A percentile compares a stretch with the other conserved stretches of the same genome.
These are phyloP conservation scores for Fusarium buxicola DNA, from an alignment of 2,329 filamentous ascomycete species.

Conservation along the genomic window DNA sequence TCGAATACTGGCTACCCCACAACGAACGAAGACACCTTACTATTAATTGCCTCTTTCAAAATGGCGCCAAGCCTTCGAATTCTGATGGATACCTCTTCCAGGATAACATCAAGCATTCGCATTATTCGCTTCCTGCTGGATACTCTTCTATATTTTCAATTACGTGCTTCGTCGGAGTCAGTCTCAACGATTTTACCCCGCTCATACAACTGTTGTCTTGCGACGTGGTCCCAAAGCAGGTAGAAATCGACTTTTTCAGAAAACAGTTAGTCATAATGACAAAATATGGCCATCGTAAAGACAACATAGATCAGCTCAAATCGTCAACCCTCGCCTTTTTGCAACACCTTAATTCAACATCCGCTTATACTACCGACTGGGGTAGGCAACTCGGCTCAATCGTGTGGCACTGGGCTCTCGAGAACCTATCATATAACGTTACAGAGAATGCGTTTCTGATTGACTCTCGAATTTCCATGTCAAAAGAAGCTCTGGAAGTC, in stretches of 20 bases:
- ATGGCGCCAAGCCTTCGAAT: not conserved
- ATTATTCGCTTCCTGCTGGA: too few relatives aligned
- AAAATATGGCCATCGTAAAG: not conserved
- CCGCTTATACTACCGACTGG: not conserved
- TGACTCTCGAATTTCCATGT: not conserved
- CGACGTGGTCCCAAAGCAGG: not conserved
- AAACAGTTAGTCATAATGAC: too few relatives aligned
- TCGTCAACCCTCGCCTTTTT: not conserved
- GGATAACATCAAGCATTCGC: too few relatives aligned
- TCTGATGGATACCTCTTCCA: not conserved
- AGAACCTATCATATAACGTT: not conserved
- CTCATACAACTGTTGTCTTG: not conserved
- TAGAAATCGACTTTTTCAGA: not conserved
- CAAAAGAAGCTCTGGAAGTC: not conserved
- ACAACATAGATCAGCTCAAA: not conserved
- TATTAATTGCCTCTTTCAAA: not conserved
- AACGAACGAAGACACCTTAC: not conserved
- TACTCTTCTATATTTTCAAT: not conserved
- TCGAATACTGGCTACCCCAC: not conserved
- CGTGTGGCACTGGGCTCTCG: not conserved
- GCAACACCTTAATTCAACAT: not conserved
- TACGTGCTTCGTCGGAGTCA: not conserved
- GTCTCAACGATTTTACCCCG: not conserved
- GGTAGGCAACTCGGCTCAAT: not conserved
- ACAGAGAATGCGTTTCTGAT: not conserved